Percentiles rank a stretch among this genome's conserved stretches.
phyloP scores from a whole-genome alignment of 257 asterid genomes.

The Solanum piurae region DNA sequence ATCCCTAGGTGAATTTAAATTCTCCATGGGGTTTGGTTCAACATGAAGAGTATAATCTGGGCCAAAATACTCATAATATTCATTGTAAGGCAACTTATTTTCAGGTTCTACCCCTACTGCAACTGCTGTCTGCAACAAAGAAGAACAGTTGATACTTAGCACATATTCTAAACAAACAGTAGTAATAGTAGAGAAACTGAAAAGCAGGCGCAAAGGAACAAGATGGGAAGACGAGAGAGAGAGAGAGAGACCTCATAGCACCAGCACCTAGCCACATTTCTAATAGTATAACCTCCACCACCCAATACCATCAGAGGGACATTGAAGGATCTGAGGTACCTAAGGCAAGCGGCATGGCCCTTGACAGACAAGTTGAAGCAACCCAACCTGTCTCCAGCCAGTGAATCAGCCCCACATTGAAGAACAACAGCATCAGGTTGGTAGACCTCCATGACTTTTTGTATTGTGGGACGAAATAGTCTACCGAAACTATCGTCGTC shows the following conservation, averaged over 20 bases:
- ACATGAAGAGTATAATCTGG: constrained; percentile 73
- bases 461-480: constrained; percentile 44
- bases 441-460: constrained; percentile 53
- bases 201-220: not conserved
- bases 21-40: constrained; percentile 53
- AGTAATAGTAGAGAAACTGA: not conserved
- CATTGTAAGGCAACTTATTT: constrained; percentile 69
- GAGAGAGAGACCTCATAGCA: constrained; percentile 41
- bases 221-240: not conserved
- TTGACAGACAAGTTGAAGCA: constrained; percentile 54
- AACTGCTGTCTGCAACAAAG: constrained; percentile 67
- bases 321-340: constrained; percentile 51
- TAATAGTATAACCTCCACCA: constrained; percentile 63
- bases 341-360: constrained; percentile 65
- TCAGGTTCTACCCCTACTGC: constrained; percentile 86
- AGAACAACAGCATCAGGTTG: constrained; percentile 64
- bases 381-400: constrained; percentile 60
- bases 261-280: constrained; percentile 70
- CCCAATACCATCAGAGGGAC: constrained; percentile 68
- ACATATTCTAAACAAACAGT: not conserved
- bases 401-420: constrained; percentile 64
- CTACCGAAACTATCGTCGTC: constrained; percentile 36
- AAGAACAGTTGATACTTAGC: constrained; percentile 4
- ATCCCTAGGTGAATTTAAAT: constrained; percentile 47
- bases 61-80: constrained; percentile 79